Percentiles rank a stretch among this genome's conserved stretches.
These are phyloP conservation scores for Chlamydomonas reinhardtii DNA, from an alignment of 163 green algal genomes.

Conservation along the genomic window DNA sequence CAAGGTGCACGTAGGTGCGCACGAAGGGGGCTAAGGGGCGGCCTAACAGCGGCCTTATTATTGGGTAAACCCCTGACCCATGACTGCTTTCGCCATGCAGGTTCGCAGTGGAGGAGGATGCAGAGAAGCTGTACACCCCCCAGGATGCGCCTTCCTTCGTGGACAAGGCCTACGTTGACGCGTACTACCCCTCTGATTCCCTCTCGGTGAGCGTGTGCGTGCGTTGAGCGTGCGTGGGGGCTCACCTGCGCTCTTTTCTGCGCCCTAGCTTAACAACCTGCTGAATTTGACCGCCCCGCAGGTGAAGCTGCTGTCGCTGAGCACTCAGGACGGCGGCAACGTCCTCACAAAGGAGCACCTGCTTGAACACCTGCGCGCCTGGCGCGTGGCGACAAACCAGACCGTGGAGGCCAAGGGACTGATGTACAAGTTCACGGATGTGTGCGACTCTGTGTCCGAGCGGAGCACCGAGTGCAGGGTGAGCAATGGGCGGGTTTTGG, in stretches of 20 bases:
- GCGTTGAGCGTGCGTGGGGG: neutral
- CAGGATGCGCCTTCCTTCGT: neutral
- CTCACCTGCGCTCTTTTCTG: too few species aligned
- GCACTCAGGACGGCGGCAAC: neutral
- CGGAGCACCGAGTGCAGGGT: neutral
- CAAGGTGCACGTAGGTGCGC: too few species aligned
- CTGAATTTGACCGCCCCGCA: neutral
- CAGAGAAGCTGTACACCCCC: slow-evolving; percentile 31
- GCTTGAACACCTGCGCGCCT: slow-evolving; percentile 19
- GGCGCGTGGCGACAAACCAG: neutral
- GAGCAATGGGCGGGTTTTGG: neutral
- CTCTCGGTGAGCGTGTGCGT: neutral
- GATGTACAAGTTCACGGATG: neutral
- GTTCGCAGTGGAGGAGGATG: slow-evolving; percentile 3
- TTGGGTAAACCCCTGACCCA: too few species aligned
- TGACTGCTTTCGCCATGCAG: too few species aligned
- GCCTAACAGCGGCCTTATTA: too few species aligned
- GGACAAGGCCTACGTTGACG: slow-evolving; percentile 14
- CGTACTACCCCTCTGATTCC: neutral
- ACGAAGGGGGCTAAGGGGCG: too few species aligned
- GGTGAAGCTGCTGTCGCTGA: slow-evolving; percentile 12
- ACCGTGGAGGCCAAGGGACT: neutral
- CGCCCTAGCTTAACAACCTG: too few species aligned
- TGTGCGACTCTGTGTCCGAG: neutral
- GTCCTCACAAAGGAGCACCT: slow-evolving; percentile 22